These are phyloP conservation scores for Xylogone sp. DNA, from an alignment of 2,329 filamentous ascomycete genomes.

Conservation along the genomic window DNA sequence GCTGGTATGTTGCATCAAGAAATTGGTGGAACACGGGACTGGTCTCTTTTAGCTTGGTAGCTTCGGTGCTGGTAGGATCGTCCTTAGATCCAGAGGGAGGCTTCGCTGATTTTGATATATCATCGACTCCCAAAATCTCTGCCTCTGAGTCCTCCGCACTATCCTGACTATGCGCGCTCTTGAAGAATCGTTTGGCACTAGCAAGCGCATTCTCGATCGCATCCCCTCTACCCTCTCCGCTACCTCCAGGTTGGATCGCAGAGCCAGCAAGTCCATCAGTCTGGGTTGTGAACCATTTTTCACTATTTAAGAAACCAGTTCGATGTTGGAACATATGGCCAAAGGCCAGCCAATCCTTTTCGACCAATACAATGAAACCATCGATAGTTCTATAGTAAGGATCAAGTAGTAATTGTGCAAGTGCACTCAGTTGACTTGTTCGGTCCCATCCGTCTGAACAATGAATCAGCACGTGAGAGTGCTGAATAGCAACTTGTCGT, in stretches of 20 bases:
- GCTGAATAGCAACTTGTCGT: constrained; percentile 82
- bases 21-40: constrained; percentile 98
- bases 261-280: constrained; percentile 70
- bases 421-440: constrained; percentile 87
- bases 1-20: constrained; percentile 87
- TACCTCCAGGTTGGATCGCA: constrained; percentile 57
- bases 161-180: constrained; percentile 65
- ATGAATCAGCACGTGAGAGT: constrained; percentile 93
- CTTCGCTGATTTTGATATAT: constrained; percentile 33
- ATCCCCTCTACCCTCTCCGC: constrained; percentile 50
- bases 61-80: constrained; percentile 52
- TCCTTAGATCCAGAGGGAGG: constrained; percentile 25
- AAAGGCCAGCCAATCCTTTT: constrained; percentile 98
- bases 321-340: constrained; percentile 96
- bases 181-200: constrained; percentile 87
- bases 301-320: constrained; percentile 81
- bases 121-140: constrained; percentile 20
- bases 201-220: constrained; percentile 82
- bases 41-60: constrained; percentile 83
- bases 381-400: constrained; percentile 93
- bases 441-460: constrained; percentile 99
- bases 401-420: constrained; percentile 91
- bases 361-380: constrained; percentile 89
- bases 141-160: constrained; percentile 55
- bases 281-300: constrained; percentile 91